phyloP scores from a whole-genome alignment of 352 stramenopile species.

The Pythium folliculosum region DNA sequence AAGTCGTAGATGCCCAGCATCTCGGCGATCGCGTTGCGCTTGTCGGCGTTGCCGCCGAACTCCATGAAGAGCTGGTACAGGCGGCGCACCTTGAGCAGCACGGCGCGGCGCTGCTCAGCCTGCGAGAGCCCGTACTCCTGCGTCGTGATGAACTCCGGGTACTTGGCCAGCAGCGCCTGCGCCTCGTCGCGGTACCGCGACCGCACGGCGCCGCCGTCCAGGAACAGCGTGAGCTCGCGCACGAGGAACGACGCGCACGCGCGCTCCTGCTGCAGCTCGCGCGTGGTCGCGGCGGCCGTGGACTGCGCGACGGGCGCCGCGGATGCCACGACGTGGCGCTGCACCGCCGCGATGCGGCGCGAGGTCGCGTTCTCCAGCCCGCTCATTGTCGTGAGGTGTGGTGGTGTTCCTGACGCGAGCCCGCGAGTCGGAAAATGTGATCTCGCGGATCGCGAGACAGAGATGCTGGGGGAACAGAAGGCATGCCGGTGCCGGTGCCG shows the following conservation, averaged over 20 bases:
- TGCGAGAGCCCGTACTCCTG: constrained; percentile 59
- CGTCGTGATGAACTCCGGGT: constrained; percentile 45
- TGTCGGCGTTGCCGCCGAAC: constrained; percentile 48
- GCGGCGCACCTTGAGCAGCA: constrained; percentile 52
- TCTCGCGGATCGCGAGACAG: no score
- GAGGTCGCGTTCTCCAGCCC: constrained; percentile 5
- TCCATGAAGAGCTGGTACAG: constrained; percentile 67
- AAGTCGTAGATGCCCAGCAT: constrained; percentile 70
- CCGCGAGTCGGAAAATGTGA: no score
- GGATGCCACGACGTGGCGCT: constrained; percentile 44
- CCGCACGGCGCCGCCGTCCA: constrained; percentile 50
- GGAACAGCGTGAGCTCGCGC: constrained; percentile 58
- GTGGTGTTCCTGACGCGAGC: not conserved
- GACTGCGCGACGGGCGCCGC: constrained; percentile 38
- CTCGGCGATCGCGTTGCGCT: constrained; percentile 66
- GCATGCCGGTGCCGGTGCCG: no score
- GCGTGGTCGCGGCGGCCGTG: constrained; percentile 39
- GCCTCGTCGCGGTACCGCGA: constrained; percentile 51
- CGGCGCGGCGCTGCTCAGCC: constrained; percentile 47
- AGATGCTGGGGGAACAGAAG: not conserved
- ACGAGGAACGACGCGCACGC: constrained; percentile 46
- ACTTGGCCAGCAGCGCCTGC: constrained; percentile 51
- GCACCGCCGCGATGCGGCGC: constrained; percentile 52
- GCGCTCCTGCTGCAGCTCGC: constrained; percentile 56
- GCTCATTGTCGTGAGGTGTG: not conserved